Conservation (phyloP, 257 asterid genomes). For the Rehmannia glutinosa region DNA sequence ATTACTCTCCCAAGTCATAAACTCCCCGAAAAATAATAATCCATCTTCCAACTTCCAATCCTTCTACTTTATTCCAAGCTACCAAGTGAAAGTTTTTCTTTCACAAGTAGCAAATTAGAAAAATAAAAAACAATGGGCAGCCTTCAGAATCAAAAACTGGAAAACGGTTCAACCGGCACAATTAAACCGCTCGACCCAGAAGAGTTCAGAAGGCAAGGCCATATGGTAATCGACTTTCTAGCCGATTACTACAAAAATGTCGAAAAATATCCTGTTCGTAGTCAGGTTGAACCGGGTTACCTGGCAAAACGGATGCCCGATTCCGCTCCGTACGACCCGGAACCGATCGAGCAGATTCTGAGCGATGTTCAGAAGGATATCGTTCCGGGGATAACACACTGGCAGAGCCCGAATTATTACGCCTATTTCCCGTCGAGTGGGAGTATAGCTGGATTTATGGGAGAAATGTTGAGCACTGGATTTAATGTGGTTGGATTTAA, state of each 20-base stretch:
- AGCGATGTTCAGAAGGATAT: slow-evolving; percentile 51
- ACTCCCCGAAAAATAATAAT: too few species aligned
- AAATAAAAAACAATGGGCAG: slow-evolving; percentile 30
- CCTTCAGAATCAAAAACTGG: slow-evolving; percentile 31
- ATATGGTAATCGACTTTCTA: slow-evolving; percentile 57
- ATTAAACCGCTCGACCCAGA: slow-evolving; percentile 66
- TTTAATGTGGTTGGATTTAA: slow-evolving; percentile 73
- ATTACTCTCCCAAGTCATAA: too few species aligned
- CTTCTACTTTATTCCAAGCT: too few species aligned
- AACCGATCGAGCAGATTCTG: slow-evolving; percentile 54
- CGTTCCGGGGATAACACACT: slow-evolving; percentile 71
- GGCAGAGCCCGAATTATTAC: slow-evolving; percentile 78
- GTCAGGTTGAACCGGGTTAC: slow-evolving; percentile 76
- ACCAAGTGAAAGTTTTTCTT: slow-evolving; percentile 7
- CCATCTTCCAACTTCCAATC: too few species aligned
- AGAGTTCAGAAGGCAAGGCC: slow-evolving; percentile 62
- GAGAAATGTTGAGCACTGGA: slow-evolving; percentile 68
- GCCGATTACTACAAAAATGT: slow-evolving; percentile 73
- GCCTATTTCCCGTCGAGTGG: slow-evolving; percentile 73
- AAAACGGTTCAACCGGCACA: slow-evolving; percentile 25
- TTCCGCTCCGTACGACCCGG: slow-evolving; percentile 53
- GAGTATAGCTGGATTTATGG: slow-evolving; percentile 69
- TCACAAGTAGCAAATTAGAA: not conserved
- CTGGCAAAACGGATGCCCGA: slow-evolving; percentile 51
- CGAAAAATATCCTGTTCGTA: slow-evolving; percentile 63